These are phyloP conservation scores for Ramicandelaber brevisporus DNA, from an alignment of 192 early-diverging fungal genomes.

Conservation along the genomic window DNA sequence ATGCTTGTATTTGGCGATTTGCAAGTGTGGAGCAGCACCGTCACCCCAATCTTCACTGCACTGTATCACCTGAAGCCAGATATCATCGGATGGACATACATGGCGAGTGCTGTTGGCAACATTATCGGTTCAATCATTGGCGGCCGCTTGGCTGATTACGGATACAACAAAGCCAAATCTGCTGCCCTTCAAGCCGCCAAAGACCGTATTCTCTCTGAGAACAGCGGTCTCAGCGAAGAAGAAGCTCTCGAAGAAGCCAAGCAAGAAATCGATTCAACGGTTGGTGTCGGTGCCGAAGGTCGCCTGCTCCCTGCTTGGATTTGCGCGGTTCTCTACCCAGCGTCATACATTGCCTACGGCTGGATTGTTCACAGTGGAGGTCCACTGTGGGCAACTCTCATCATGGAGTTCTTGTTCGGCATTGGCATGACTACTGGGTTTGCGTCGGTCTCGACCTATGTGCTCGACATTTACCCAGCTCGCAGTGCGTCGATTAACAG, in stretches of 20 bases:
- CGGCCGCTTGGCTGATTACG: conserved; percentile 10
- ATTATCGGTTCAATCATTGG: conserved; percentile 11
- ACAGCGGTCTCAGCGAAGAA: not conserved
- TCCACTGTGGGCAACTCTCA: conserved; percentile 11
- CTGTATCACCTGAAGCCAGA: conserved; percentile 15
- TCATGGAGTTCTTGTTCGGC: conserved; percentile 12
- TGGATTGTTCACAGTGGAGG: conserved; percentile 11
- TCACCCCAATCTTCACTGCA: conserved; percentile 13
- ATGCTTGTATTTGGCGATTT: conserved; percentile 21
- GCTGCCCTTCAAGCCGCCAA: not conserved
- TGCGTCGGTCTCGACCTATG: conserved; percentile 11
- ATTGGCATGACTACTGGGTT: conserved; percentile 15
- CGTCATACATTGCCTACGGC: conserved; percentile 5
- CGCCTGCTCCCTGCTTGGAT: conserved; percentile 12
- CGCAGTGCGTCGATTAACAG: conserved; percentile 14
- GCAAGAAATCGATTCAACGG: not conserved
- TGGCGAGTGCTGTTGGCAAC: conserved; percentile 19
- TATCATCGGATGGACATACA: conserved; percentile 17
- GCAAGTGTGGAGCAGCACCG: conserved; percentile 16
- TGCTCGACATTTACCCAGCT: conserved; percentile 18
- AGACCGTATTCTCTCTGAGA: not conserved
- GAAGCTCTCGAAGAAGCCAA: not conserved
- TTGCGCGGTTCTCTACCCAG: conserved; percentile 9
- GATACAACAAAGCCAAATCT: not conserved
- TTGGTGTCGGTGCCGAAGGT: conserved; percentile 7